Evolutionary conservation across 2,329 filamentous ascomycete species (phyloP).

Genomic region (Phymatotrichopsis omnivora): DNA sequence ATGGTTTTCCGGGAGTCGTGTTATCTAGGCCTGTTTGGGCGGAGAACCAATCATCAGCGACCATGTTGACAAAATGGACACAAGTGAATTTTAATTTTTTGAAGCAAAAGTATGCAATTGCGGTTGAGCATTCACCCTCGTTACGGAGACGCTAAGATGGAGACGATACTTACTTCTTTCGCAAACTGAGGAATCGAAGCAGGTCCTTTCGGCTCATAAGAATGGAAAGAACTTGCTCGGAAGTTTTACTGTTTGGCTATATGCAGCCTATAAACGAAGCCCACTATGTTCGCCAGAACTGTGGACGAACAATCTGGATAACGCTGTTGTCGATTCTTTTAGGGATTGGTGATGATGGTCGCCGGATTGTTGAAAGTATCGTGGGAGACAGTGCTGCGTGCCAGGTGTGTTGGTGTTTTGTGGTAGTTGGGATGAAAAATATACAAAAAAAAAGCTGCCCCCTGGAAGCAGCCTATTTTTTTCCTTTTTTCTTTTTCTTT

Average conservation of each 20-base stretch:
- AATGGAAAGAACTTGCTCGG: slow-evolving; percentile 33
- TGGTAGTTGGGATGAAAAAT: too few relatives aligned
- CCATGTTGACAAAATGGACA: slow-evolving; percentile 17
- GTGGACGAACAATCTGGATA: slow-evolving; percentile 27
- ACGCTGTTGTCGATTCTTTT: too few relatives aligned
- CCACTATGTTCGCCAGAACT: slow-evolving; percentile 29
- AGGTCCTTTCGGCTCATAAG: slow-evolving; percentile 89
- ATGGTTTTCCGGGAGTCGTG: slow-evolving; percentile 34
- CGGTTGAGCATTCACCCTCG: not conserved
- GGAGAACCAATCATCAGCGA: slow-evolving; percentile 21
- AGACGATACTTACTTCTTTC: slow-evolving; percentile 53
- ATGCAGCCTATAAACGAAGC: slow-evolving; percentile 27
- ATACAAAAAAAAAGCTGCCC: too few relatives aligned
- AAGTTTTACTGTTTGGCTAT: slow-evolving; percentile 30
- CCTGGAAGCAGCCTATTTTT: too few relatives aligned
- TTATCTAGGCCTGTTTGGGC: slow-evolving; percentile 52
- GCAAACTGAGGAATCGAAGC: slow-evolving; percentile 83
- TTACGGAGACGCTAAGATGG: slow-evolving; percentile 6
- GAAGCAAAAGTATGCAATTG: not conserved
- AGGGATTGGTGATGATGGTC: too few relatives aligned
- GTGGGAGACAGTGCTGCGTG: too few relatives aligned
- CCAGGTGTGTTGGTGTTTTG: too few relatives aligned
- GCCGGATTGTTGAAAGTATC: too few relatives aligned
- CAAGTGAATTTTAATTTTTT: slow-evolving; percentile 5
- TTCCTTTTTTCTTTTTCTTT: too few relatives aligned